phyloP scores from a whole-genome alignment of 305 asterid species.

The Solanum hybrid region DNA sequence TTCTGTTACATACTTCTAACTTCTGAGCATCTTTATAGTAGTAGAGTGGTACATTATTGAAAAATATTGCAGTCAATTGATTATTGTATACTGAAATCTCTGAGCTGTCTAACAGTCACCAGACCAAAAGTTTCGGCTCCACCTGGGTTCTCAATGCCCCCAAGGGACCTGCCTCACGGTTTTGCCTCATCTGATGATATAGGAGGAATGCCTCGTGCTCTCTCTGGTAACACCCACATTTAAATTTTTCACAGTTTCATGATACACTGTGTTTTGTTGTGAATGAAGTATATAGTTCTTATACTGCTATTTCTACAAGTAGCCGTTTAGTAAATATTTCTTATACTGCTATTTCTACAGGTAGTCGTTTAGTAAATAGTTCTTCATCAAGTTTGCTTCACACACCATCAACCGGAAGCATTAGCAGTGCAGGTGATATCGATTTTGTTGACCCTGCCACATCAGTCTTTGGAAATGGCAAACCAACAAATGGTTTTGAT shows the following conservation, averaged over 20 bases:
- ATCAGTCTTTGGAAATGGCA: conserved; percentile 29
- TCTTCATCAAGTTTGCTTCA: conserved; percentile 29
- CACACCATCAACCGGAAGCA: conserved; percentile 31
- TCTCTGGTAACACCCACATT: conserved; percentile 47
- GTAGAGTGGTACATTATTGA: not conserved
- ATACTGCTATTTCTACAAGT: conserved; percentile 30
- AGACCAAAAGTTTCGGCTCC: conserved; percentile 66
- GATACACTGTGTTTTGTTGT: not conserved
- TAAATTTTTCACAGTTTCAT: not conserved
- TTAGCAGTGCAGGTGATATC: conserved; percentile 23
- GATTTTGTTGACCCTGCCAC: conserved; percentile 52
- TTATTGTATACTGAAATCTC: not conserved
- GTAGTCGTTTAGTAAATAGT: conserved; percentile 33
- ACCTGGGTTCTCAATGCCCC: conserved; percentile 64
- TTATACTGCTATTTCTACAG: conserved; percentile 25
- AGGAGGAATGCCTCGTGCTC: conserved; percentile 27
- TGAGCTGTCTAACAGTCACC: conserved; percentile 29
- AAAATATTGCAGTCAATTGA: not conserved
- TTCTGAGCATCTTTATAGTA: not conserved
- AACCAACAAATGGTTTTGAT: conserved; percentile 29
- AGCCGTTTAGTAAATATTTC: conserved; percentile 24
- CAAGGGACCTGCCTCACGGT: conserved; percentile 82
- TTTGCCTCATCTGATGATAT: conserved; percentile 50
- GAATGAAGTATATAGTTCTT: not conserved
- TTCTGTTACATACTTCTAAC: not conserved